Conservation (phyloP, 2,329 filamentous ascomycete genomes). For the Fusarium avenaceum region DNA sequence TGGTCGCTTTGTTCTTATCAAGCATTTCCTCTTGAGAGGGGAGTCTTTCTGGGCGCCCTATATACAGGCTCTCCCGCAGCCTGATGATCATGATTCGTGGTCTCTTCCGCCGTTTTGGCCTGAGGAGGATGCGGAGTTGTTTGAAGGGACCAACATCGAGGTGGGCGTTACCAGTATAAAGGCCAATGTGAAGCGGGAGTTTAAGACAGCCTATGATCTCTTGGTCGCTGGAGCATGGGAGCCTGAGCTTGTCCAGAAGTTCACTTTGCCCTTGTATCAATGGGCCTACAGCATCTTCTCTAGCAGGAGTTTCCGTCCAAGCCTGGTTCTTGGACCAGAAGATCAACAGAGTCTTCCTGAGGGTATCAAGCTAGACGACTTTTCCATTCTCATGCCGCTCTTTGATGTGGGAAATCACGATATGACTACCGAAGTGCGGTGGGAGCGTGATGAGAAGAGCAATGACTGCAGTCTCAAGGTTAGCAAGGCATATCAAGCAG, state of each 20-base stretch:
- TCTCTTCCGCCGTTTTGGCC: slow-evolving; percentile 74
- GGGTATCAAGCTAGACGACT: slow-evolving; percentile 64
- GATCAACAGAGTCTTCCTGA: slow-evolving; percentile 49
- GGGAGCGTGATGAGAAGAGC: slow-evolving; percentile 64
- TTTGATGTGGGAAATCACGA: slow-evolving; percentile 81
- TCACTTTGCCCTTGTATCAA: slow-evolving; percentile 67
- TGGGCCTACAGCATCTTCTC: slow-evolving; percentile 77
- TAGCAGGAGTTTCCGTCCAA: slow-evolving; percentile 74
- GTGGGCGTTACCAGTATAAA: slow-evolving; percentile 65
- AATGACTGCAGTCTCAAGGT: slow-evolving; percentile 60
- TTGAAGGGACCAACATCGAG: slow-evolving; percentile 67
- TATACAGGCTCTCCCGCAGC: slow-evolving; percentile 74
- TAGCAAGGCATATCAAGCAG: slow-evolving; percentile 60
- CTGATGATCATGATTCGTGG: slow-evolving; percentile 64
- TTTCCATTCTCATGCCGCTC: slow-evolving; percentile 77
- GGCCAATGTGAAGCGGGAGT: slow-evolving; percentile 61
- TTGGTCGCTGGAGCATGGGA: slow-evolving; percentile 50
- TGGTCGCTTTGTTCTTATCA: slow-evolving; percentile 76
- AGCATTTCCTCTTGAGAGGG: slow-evolving; percentile 71
- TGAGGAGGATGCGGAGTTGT: slow-evolving; percentile 68
- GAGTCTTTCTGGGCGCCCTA: slow-evolving; percentile 78
- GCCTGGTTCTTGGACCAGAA: slow-evolving; percentile 63
- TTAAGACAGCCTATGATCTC: slow-evolving; percentile 57
- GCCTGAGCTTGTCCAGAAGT: slow-evolving; percentile 51
- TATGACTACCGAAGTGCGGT: slow-evolving; percentile 69